Conservation (phyloP, 768 basidiomycete species). For the Sporobolomyces roseus region DNA sequence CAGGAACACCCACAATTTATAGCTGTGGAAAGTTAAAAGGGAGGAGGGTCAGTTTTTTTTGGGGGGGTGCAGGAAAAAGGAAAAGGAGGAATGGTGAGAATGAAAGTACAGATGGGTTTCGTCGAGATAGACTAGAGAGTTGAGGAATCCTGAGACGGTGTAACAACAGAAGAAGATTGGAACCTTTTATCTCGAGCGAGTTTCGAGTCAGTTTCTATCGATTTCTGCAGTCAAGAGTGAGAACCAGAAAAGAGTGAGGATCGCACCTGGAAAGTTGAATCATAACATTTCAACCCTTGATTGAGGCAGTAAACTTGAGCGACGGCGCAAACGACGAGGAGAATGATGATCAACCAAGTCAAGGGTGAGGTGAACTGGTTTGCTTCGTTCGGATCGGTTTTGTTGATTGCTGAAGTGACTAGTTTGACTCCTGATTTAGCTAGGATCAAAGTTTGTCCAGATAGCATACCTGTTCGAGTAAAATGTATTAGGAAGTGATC, state of each 20-base stretch:
- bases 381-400: conserved; percentile 28
- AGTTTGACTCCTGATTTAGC: conserved; percentile 60
- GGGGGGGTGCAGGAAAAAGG: not conserved
- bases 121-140: conserved; percentile 72
- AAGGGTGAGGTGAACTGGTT: conserved; percentile 39
- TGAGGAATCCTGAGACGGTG: conserved; percentile 67
- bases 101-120: conserved; percentile 68
- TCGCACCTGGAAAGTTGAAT: conserved; percentile 20
- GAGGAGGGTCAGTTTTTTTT: not conserved
- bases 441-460: conserved; percentile 84
- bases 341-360: conserved; percentile 60
- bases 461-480: too few species aligned
- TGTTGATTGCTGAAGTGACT: conserved; percentile 29
- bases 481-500: too few species aligned
- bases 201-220: conserved; percentile 51
- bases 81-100: not conserved
- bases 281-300: conserved; percentile 24
- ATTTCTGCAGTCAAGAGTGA: not conserved
- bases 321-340: conserved; percentile 68
- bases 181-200: too few species aligned
- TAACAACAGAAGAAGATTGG: conserved; percentile 94
- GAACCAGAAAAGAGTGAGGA: not conserved
- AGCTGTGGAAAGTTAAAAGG: conserved; percentile 5
- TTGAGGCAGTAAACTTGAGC: conserved; percentile 55
- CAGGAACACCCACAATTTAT: conserved; percentile 56